phyloP scores from a whole-genome alignment of 2,329 filamentous ascomycete genomes.

The Calonectria hawksworthii region DNA sequence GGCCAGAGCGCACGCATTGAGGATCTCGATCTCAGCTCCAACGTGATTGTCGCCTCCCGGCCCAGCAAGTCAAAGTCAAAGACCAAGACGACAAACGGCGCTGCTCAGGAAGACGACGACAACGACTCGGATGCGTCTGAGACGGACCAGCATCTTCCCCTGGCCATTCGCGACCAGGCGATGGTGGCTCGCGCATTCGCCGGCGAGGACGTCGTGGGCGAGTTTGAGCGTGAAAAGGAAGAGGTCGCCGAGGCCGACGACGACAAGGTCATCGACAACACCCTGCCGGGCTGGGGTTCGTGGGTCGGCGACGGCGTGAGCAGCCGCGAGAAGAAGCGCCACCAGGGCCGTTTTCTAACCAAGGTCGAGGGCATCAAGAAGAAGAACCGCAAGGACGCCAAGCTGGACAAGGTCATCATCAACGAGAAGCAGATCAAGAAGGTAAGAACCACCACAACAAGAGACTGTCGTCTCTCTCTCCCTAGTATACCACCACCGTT shows the following conservation, averaged over 20 bases:
- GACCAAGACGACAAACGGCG: slow-evolving; percentile 22
- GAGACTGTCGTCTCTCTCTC: too few relatives aligned
- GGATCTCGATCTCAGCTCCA: slow-evolving; percentile 58
- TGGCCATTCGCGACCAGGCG: slow-evolving; percentile 72
- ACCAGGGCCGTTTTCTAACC: slow-evolving; percentile 73
- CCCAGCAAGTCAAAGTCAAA: slow-evolving; percentile 50
- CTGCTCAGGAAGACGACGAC: slow-evolving; percentile 45
- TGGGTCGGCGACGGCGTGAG: slow-evolving; percentile 91
- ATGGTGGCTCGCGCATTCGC: slow-evolving; percentile 90
- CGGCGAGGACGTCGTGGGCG: slow-evolving; percentile 84
- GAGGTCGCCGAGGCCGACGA: slow-evolving; percentile 81
- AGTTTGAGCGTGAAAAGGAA: slow-evolving; percentile 86
- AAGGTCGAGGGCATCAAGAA: slow-evolving; percentile 81
- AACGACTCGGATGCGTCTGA: slow-evolving; percentile 57
- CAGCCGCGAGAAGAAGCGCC: slow-evolving; percentile 75
- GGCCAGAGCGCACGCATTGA: slow-evolving; percentile 48
- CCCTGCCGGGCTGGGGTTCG: slow-evolving; percentile 93
- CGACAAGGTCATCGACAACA: slow-evolving; percentile 84
- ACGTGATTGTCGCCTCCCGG: slow-evolving; percentile 49
- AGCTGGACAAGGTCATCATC: slow-evolving; percentile 88
- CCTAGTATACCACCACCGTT: neutral
- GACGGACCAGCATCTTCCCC: slow-evolving; percentile 65
- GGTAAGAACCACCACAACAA: slow-evolving; percentile 65
- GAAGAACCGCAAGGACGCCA: slow-evolving; percentile 84
- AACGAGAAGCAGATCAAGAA: slow-evolving; percentile 93